Evolutionary conservation across 306 rosid genomes (phyloP).

Genomic region (Styphnolobium japonicum): DNA sequence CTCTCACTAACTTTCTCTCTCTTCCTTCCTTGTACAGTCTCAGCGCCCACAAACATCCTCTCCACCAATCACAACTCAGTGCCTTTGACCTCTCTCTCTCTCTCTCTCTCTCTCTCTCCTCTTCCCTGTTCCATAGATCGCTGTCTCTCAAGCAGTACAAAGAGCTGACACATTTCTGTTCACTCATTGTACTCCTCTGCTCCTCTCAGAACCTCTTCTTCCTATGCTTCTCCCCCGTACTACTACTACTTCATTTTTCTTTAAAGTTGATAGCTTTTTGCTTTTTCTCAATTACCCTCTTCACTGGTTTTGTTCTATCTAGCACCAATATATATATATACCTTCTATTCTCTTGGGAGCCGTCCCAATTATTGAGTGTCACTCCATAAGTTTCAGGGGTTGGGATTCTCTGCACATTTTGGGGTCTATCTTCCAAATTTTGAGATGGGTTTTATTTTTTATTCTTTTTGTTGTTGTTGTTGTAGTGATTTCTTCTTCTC

Average conservation of each 20-base stretch:
- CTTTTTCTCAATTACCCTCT: slow-evolving; percentile 13
- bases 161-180: slow-evolving; percentile 32
- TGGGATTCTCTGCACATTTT: background rate
- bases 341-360: slow-evolving; percentile 7
- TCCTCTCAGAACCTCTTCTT: background rate
- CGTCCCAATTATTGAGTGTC: slow-evolving; percentile 1
- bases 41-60: slow-evolving; percentile 46
- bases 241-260: background rate
- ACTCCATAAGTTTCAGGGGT: background rate
- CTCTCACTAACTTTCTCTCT: background rate
- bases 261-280: background rate
- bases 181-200: slow-evolving; percentile 21
- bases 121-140: slow-evolving; percentile 50
- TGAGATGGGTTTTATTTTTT: slow-evolving; percentile 31
- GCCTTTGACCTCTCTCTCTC: slow-evolving; percentile 38
- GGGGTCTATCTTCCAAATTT: background rate
- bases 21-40: background rate
- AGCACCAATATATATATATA: background rate
- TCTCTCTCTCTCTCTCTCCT: slow-evolving; percentile 9
- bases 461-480: background rate
- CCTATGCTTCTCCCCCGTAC: background rate
- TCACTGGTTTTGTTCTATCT: background rate
- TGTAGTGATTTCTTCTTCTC: background rate
- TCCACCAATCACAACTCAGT: slow-evolving; percentile 80
- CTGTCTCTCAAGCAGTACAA: slow-evolving; percentile 37